Conservation (phyloP, 352 stramenopile species). For the Blastocystis sp. region DNA sequence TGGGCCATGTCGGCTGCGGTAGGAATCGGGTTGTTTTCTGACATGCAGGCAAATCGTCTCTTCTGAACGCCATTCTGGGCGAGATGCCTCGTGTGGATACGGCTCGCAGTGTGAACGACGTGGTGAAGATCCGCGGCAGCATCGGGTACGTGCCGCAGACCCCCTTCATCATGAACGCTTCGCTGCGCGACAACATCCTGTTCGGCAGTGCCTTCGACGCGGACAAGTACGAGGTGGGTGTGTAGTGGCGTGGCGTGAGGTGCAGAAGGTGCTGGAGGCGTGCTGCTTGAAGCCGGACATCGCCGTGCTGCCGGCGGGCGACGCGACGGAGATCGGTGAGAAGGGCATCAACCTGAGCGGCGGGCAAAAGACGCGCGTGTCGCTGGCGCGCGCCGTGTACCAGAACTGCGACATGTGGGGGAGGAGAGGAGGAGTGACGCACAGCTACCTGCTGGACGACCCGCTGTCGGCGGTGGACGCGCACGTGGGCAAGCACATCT, state of each 20-base stretch:
- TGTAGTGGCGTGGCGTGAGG: neutral
- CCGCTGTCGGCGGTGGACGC: constrained; percentile 91
- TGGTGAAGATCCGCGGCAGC: constrained; percentile 79
- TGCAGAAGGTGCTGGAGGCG: constrained; percentile 33
- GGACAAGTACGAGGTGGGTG: constrained; percentile 75
- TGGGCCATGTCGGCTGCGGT: constrained; percentile 77
- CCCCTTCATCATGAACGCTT: constrained; percentile 92
- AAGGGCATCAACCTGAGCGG: constrained; percentile 94
- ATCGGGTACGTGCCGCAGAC: constrained; percentile 88
- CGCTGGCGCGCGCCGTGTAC: constrained; percentile 88
- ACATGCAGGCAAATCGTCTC: constrained; percentile 73
- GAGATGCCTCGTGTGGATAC: constrained; percentile 75
- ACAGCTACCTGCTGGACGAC: constrained; percentile 88
- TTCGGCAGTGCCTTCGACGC: constrained; percentile 70
- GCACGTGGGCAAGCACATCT: constrained; percentile 90
- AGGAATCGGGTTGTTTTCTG: constrained; percentile 74
- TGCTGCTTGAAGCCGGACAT: constrained; percentile 85
- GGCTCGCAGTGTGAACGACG: constrained; percentile 68
- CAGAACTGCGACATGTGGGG: constrained; percentile 81
- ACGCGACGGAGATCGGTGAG: constrained; percentile 94
- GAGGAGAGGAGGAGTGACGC: neutral
- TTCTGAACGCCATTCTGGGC: constrained; percentile 79
- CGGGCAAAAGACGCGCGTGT: constrained; percentile 83
- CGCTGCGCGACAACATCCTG: constrained; percentile 5
- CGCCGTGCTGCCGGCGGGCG: constrained; percentile 82